Conservation (phyloP, 768 basidiomycete genomes). For the Hygrocybe punicea region DNA sequence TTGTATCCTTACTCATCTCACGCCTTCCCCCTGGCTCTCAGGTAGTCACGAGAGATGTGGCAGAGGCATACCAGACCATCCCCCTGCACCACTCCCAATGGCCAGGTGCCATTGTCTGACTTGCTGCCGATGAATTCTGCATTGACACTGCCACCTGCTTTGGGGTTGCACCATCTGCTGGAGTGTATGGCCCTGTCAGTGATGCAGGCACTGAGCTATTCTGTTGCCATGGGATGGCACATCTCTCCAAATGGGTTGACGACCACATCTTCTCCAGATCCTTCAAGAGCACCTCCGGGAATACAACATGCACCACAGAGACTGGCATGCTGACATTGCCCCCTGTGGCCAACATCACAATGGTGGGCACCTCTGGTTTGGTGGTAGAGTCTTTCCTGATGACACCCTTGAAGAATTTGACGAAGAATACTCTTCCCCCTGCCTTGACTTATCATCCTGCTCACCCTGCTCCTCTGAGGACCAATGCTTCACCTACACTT, state of each 20-base stretch:
- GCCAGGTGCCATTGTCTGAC: constrained; percentile 29
- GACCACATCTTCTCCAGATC: constrained; percentile 29
- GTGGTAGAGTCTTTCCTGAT: constrained; percentile 17
- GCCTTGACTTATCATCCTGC: constrained; percentile 18
- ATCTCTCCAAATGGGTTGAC: constrained; percentile 32
- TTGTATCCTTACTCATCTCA: constrained; percentile 17
- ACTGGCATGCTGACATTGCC: constrained; percentile 14
- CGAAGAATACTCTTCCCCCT: constrained; percentile 24
- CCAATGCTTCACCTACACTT: constrained; percentile 13
- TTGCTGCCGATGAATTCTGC: constrained; percentile 20
- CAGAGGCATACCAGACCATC: constrained; percentile 33
- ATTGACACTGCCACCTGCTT: constrained; percentile 28
- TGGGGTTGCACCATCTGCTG: constrained; percentile 17
- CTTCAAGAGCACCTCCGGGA: constrained; percentile 14
- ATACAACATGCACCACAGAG: constrained; percentile 23
- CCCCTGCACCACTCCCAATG: constrained; percentile 35
- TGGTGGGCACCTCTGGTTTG: constrained; percentile 25
- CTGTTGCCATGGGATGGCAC: constrained; percentile 24
- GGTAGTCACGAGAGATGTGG: constrained; percentile 28
- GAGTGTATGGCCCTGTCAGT: constrained; percentile 22
- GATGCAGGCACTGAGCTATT: constrained; percentile 25
- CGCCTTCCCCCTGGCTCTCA: constrained; percentile 31
- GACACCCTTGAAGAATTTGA: constrained; percentile 28
- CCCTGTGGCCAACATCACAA: constrained; percentile 8
- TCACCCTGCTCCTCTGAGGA: constrained; percentile 22